These are phyloP conservation scores for Epichloe sibirici DNA, from an alignment of 2,329 filamentous ascomycete genomes.

Conservation along the genomic window DNA sequence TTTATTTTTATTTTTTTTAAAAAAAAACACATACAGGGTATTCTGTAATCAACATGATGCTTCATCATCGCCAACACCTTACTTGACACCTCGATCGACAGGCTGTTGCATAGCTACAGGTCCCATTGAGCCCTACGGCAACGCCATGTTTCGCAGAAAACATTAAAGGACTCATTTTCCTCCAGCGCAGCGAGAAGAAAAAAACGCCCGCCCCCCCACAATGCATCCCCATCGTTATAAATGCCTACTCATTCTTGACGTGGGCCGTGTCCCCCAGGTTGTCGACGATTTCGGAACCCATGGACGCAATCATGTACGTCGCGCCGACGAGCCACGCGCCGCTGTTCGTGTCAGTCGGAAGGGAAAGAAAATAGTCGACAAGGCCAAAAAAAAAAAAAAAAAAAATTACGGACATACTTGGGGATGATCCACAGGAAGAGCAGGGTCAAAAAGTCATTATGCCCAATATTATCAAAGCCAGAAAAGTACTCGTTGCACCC, in stretches of 20 bases:
- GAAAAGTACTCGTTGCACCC: conserved; percentile 46
- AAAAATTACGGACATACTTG: conserved; percentile 37
- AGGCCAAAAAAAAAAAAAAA: neutral
- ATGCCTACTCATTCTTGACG: conserved; percentile 27
- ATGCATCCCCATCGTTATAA: too few relatives aligned
- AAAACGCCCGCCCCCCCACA: too few relatives aligned
- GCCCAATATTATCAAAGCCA: conserved; percentile 43
- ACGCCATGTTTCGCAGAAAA: too few relatives aligned
- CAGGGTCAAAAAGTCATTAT: conserved; percentile 34
- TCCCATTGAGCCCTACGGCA: too few relatives aligned
- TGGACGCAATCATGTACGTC: conserved; percentile 35
- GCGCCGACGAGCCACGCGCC: conserved; percentile 43
- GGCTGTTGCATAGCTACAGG: too few relatives aligned
- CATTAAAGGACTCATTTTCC: too few relatives aligned
- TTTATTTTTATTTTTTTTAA: too few relatives aligned
- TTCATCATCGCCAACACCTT: neutral
- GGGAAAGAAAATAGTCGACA: neutral
- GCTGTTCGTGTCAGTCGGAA: conserved; percentile 19
- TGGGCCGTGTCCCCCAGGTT: conserved; percentile 29
- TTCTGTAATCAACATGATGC: neutral
- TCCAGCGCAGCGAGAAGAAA: too few relatives aligned
- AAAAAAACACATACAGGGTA: neutral
- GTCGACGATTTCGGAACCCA: conserved; percentile 37
- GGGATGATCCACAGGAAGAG: conserved; percentile 45
- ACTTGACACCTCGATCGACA: too few relatives aligned